Conservation (phyloP, 2,329 filamentous ascomycete species). For the Colletotrichum gloeosporioides region DNA sequence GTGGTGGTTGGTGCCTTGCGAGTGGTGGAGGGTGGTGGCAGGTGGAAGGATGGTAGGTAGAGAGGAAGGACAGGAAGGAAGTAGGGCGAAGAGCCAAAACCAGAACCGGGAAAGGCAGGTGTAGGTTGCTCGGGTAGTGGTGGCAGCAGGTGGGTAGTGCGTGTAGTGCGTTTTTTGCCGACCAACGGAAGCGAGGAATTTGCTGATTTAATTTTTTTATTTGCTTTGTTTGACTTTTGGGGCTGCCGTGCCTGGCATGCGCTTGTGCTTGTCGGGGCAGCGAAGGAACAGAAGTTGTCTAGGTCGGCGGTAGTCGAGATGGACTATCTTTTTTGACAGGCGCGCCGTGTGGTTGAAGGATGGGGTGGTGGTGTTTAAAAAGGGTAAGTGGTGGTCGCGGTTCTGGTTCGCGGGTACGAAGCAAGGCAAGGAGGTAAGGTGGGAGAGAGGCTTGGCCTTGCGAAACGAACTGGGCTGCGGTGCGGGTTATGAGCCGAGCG, state of each 20-base stretch:
- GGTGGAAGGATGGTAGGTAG: conserved; percentile 31
- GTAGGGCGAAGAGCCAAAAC: neutral
- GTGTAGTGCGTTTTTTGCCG: conserved; percentile 7
- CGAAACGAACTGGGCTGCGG: conserved; percentile 11
- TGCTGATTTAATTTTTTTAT: conserved; percentile 41
- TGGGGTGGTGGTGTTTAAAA: neutral
- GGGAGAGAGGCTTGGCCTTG: conserved; percentile 2
- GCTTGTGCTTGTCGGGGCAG: conserved; percentile 21
- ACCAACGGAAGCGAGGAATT: conserved; percentile 52
- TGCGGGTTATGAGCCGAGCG: conserved; percentile 14
- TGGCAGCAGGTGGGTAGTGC: neutral
- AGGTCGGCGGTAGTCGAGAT: conserved; percentile 6
- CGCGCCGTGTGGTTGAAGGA: neutral
- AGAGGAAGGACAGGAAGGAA: neutral
- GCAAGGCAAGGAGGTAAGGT: neutral
- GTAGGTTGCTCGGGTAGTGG: neutral
- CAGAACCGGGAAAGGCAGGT: neutral
- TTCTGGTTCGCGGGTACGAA: conserved; percentile 1
- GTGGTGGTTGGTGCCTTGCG: conserved; percentile 11
- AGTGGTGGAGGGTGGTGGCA: conserved; percentile 2
- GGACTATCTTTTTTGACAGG: conserved; percentile 19
- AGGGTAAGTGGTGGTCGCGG: neutral
- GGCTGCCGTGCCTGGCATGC: conserved; percentile 33
- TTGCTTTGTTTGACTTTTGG: conserved; percentile 37
- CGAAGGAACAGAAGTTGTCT: neutral